Conservation (phyloP, 2,329 filamentous ascomycete species). For the Rhynchosporium graminicola region DNA sequence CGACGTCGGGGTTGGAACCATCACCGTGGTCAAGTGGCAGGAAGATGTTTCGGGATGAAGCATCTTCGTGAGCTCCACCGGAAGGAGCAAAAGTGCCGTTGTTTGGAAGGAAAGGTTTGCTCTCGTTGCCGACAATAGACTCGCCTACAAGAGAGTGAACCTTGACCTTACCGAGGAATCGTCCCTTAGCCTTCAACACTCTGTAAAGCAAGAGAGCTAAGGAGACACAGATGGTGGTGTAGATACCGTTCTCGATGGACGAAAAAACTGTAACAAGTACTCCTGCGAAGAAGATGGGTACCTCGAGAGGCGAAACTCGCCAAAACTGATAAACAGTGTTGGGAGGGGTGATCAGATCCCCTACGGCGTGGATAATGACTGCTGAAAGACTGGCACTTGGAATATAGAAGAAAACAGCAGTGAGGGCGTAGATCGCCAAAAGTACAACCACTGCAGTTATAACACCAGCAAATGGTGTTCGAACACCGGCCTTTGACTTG, state of each 20-base stretch:
- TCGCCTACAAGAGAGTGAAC: slow-evolving; percentile 84
- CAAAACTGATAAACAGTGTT: slow-evolving; percentile 95
- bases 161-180: slow-evolving; percentile 79
- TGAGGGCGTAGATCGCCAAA: slow-evolving; percentile 84
- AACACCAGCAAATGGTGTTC: slow-evolving; percentile 85
- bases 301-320: slow-evolving; percentile 87
- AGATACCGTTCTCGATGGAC: slow-evolving; percentile 89
- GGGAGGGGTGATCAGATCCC: slow-evolving; percentile 86
- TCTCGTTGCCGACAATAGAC: slow-evolving; percentile 65
- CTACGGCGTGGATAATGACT: slow-evolving; percentile 94
- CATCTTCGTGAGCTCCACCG: slow-evolving; percentile 41
- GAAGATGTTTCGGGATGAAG: slow-evolving; percentile 74
- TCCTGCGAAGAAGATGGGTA: slow-evolving; percentile 89
- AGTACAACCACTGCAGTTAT: slow-evolving; percentile 86
- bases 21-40: slow-evolving; percentile 85
- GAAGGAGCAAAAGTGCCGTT: slow-evolving; percentile 45
- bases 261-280: slow-evolving; percentile 88
- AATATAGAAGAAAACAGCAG: slow-evolving; percentile 92
- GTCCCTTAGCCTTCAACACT: slow-evolving; percentile 77
- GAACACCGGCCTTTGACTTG: slow-evolving; percentile 93
- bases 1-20: slow-evolving; percentile 82
- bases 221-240: slow-evolving; percentile 78
- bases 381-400: slow-evolving; percentile 77
- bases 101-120: slow-evolving; percentile 51
- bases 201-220: slow-evolving; percentile 79